Base-by-base conservation (phyloP, 768 basidiomycete species). In the Boletus huronensis region DNA sequence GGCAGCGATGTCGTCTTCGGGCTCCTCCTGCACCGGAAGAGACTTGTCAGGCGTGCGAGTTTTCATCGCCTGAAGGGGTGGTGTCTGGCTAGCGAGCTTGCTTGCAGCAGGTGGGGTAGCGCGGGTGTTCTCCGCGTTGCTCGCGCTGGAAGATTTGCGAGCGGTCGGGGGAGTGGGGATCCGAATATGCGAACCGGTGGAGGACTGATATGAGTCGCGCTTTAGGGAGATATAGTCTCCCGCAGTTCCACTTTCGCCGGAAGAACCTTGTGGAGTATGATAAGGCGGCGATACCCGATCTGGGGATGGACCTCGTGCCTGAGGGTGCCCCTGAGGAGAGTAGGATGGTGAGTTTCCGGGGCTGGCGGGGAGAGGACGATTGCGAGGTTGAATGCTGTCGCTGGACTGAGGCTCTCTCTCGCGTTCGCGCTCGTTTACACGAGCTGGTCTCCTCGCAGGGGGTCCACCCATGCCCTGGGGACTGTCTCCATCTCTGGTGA, bases 21-120 rank as follows among this genome's bases (percentile, higher is more conserved):
- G 78, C 57, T 88, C 87, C 65, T 90, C 88, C 67, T 90, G 88
- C 3, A 89, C 79, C 19, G 88, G 88, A 25, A 90, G 75, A 16
- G 87, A 87, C 32, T 86, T 77, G 67, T 88, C 87, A 2, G 88
- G 83, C 21, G 83, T 82, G 21, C 85, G 82, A 6, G 79, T 74
- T 65, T 66, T 68, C 61, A 79, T 75, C 10, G 76, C 67, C 62
- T 83, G 84, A 50, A 78, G 58, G 17, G 84, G 82, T 0, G 84
- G 80, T 0, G 84, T 82, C 59, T 82, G 81, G 40, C 73, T 80
- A 26, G 76, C 70, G 53, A 76, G 68, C 57, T 74, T 70, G 64
- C 70, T 65, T 39, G 55, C 61, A 0, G 69, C 68, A 29, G 76
- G 74, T 21, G 76, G 76, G 0, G 75, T 72, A 5, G 58, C 58